Conservation (phyloP, 164 flowering plant genomes). For the Stephania japonica region DNA sequence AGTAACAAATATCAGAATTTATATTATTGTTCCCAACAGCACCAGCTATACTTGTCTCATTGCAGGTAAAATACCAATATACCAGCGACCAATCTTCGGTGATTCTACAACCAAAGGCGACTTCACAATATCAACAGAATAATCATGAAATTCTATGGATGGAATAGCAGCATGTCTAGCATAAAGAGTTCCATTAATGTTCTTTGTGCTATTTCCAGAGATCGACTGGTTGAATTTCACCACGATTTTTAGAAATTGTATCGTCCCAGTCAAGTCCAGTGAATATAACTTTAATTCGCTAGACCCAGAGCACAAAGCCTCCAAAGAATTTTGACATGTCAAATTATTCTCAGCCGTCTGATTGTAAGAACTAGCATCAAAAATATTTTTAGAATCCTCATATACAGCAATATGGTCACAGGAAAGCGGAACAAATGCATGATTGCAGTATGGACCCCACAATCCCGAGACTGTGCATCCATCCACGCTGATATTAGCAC, state of each 20-base stretch:
- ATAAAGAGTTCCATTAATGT: conserved; percentile 31
- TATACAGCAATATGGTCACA: conserved; percentile 37
- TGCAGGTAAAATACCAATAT: conserved; percentile 37
- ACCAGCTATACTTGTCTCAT: conserved; percentile 29
- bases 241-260: conserved; percentile 38
- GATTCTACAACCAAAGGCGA: conserved; percentile 41
- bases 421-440: conserved; percentile 50
- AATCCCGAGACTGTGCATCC: conserved; percentile 55
- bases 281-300: conserved; percentile 43
- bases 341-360: conserved; percentile 25
- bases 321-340: conserved; percentile 38
- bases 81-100: conserved; percentile 84
- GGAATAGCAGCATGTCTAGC: conserved; percentile 76
- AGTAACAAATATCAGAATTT: conserved; percentile 48
- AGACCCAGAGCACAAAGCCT: conserved; percentile 37
- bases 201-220: conserved; percentile 20
- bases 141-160: conserved; percentile 43
- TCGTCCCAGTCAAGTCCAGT: conserved; percentile 41
- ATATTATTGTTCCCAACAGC: background rate
- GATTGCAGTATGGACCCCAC: conserved; percentile 79
- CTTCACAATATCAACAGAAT: conserved; percentile 36
- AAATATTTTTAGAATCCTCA: conserved; percentile 14
- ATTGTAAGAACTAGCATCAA: conserved; percentile 21
- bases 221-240: conserved; percentile 28
- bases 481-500: conserved; percentile 60